Base-by-base conservation (phyloP, 176 grass and related monocot genomes). In the Oryza nivara region DNA sequence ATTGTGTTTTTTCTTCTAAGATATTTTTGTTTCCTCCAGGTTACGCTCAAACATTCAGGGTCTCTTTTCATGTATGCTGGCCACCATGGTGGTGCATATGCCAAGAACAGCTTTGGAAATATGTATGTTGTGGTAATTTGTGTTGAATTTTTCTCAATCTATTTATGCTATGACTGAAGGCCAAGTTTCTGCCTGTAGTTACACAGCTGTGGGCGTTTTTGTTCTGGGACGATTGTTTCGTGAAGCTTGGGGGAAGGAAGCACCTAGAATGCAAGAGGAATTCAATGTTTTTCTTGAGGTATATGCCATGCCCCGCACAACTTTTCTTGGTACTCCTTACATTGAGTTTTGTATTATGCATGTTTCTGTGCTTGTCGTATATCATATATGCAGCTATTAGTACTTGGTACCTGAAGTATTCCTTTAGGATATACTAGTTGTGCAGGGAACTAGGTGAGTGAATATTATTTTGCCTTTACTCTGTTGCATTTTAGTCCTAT, bases 1-100 rank as follows among this genome's bases (percentile, higher is more conserved):
- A 49, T 38, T 82, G 12, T 51, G 65, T 74, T 80, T 85, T 54
- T 56, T 7, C 8, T 77, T 40, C 43, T 90, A 66, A 74, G 35
- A 76, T 82, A n/a, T 10, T 51, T 73, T n/a, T 75, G 30, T 47
- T 77, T 77, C 48, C 56, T 81, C 22, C 72, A 96, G 96, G 96
- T 96, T 12, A 94, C 93, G 4, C 96, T 96, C 8, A 99, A 94
- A 78, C 96, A 99, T 79, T 99, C 93, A 7, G 96, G 96, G 25
- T 99, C 96, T 10, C 90, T 98, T 28, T 98, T 98, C 78, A 98
- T 98, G 93, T 95, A 98, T 89, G 96, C 96, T 45, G 96, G 93
- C 60, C 83, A 95, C 75, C 70, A 79, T 76, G 93, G 96, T 72
- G 93, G 96, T 73, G 93, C 96, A 89, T 98, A 96, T 88, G 96